Conservation (phyloP, 371 early-diverging fungal species). For the Mucor saturninus region DNA sequence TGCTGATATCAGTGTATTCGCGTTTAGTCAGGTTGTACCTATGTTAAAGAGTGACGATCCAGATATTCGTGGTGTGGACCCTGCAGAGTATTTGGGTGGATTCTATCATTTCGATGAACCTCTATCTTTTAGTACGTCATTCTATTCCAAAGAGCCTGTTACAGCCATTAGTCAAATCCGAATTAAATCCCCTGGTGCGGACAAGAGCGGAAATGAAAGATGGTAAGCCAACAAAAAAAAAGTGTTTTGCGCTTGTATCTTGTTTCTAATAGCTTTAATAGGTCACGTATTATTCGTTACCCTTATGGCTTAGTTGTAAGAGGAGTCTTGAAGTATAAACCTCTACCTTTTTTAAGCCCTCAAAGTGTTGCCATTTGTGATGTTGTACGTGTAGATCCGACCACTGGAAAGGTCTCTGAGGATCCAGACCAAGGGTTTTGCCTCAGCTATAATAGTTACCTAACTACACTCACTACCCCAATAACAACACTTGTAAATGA, state of each 20-base stretch:
- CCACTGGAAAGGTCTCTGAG: conserved; percentile 38
- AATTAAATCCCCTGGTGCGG: conserved; percentile 69
- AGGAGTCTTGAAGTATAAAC: conserved; percentile 65
- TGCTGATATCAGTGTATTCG: conserved; percentile 70
- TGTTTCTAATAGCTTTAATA: background rate
- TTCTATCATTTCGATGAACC: conserved; percentile 66
- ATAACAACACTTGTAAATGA: background rate
- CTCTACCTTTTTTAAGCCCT: conserved; percentile 24
- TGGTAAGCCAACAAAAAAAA: conserved; percentile 25
- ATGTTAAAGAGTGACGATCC: conserved; percentile 12
- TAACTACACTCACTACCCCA: background rate
- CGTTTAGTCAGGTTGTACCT: conserved; percentile 56
- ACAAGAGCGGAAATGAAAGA: conserved; percentile 54
- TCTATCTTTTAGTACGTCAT: conserved; percentile 27
- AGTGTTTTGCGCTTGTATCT: too few relatives aligned
- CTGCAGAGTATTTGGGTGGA: conserved; percentile 65
- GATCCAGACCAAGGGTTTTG: conserved; percentile 51
- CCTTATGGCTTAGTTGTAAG: conserved; percentile 70
- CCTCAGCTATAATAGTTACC: conserved; percentile 11
- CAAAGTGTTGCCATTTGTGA: conserved; percentile 51
- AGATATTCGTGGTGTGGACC: conserved; percentile 39
- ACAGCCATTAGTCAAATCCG: conserved; percentile 60
- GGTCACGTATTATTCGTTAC: conserved; percentile 58
- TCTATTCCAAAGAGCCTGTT: conserved; percentile 20
- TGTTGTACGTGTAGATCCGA: conserved; percentile 52